Base-by-base conservation (phyloP, 139 green algal genomes). In the Micromonas pusilla region DNA sequence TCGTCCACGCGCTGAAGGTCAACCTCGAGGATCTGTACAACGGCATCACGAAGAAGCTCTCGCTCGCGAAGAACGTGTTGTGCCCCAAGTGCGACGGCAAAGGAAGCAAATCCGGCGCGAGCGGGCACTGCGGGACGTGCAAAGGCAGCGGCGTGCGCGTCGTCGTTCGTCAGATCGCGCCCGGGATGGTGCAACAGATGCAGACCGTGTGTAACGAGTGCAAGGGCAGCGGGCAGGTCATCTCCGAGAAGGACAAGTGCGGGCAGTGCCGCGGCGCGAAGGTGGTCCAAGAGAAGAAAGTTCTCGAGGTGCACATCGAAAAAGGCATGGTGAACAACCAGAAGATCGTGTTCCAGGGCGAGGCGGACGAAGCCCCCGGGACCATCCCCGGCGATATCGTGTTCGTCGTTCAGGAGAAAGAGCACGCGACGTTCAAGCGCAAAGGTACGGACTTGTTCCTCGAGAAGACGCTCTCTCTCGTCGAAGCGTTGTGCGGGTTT, bases 141-240 rank as follows among this genome's bases (percentile, higher is more conserved):
- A 84, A 93, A 62, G 95, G 95, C 37, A 88, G 77, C 20, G 95
- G 95, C 52, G 88, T 96, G 38, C 87, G 97, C 76, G 87, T 97
- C 3, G 89, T 92, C 63, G 90, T 98, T 63, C 86, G 94, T 33
- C 91, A 93, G 1, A 73, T 99, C 30, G 95, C 94, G 0, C 95
- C 95, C 31, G 96, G 95, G 72, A 99, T 99, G 95, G 92, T 99
- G 86, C 94, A 98, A 88, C 95, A 99, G 85, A 96, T 99, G 82
- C 95, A 98, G 88, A 81, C 88, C 28, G 87, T 89, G 6, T 99
- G 95, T 88, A 75, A 33, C 6, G 84, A 80, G 33, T 99, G 95
- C 86, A 66, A 45, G 21, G 92, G 93, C 75, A 89, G 66, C 23
- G 95, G 95, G 13, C 90, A 90, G 79, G 79, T 38, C 13, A 83